Percentiles rank a stretch among this genome's conserved stretches.
phyloP scores from a whole-genome alignment of 75 land plant genomes.

The Selaginella moellendorffii region DNA sequence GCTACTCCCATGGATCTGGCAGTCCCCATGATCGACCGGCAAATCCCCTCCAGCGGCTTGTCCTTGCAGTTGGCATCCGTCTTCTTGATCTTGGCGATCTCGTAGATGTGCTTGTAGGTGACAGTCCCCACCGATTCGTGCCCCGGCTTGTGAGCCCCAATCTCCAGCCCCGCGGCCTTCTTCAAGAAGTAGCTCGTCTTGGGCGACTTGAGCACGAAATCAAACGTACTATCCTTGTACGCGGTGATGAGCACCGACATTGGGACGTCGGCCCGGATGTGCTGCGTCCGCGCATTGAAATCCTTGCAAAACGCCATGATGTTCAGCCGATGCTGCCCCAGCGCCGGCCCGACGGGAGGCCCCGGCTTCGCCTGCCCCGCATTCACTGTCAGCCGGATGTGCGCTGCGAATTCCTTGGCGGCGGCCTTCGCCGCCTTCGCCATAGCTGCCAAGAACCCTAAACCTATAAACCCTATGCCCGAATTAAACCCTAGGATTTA shows the following conservation, averaged over 20 bases:
- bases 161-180: constrained; percentile 82
- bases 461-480: too few species aligned
- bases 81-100: constrained; percentile 91
- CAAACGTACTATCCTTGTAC: constrained; percentile 83
- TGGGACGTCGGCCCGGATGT: constrained; percentile 75
- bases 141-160: constrained; percentile 61
- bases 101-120: constrained; percentile 61
- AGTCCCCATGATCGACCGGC: constrained; percentile 75
- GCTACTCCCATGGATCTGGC: constrained; percentile 80
- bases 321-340: constrained; percentile 84
- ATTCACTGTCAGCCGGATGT: constrained; percentile 70
- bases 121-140: constrained; percentile 41
- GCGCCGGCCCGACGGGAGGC: constrained; percentile 90
- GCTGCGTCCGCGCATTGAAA: constrained; percentile 90
- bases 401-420: constrained; percentile 40
- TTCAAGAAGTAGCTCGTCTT: constrained; percentile 73
- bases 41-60: constrained; percentile 60
- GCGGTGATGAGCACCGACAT: constrained; percentile 85
- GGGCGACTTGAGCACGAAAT: constrained; percentile 74
- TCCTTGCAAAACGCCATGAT: constrained; percentile 97
- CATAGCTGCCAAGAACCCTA: constrained; percentile 1
- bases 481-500: too few species aligned
- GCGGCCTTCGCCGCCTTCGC: background rate
- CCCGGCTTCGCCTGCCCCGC: constrained; percentile 88
- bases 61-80: constrained; percentile 51